Conservation (phyloP, 805 yeast species). For the Metschnikowia cubensis region DNA sequence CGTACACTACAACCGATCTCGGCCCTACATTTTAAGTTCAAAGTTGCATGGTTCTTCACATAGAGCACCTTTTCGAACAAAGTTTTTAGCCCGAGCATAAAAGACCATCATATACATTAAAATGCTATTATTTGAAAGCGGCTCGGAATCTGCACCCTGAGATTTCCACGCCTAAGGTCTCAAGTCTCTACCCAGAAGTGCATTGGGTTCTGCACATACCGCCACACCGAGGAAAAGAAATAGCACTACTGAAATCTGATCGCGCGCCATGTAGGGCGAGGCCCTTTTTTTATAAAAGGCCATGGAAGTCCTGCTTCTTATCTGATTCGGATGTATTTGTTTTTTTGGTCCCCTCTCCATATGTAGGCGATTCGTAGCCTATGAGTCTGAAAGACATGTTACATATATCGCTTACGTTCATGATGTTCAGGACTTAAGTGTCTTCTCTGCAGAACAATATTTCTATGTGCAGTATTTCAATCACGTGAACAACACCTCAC, state of each 20-base stretch:
- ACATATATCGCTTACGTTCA: background rate
- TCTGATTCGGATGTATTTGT: too few relatives aligned
- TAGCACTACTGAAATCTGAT: background rate
- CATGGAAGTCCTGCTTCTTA: too few relatives aligned
- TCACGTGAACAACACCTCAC: conserved; percentile 1
- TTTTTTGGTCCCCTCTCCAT: too few relatives aligned
- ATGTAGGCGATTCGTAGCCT: too few relatives aligned
- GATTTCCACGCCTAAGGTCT: background rate
- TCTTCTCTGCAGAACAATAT: background rate
- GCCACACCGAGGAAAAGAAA: background rate
- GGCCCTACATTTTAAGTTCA: background rate
- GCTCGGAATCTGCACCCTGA: background rate
- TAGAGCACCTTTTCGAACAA: too few relatives aligned
- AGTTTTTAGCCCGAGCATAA: background rate
- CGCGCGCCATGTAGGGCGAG: background rate
- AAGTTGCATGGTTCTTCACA: background rate
- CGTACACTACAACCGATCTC: conserved; percentile 4
- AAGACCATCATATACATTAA: background rate
- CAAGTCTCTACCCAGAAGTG: background rate
- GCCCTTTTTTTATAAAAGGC: background rate
- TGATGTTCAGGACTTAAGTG: background rate
- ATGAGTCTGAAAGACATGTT: background rate
- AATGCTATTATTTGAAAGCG: background rate
- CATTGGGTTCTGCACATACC: background rate
- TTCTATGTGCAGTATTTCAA: background rate